phyloP scores from a whole-genome alignment of 768 basidiomycete genomes.

The Wakefieldia striispora region DNA sequence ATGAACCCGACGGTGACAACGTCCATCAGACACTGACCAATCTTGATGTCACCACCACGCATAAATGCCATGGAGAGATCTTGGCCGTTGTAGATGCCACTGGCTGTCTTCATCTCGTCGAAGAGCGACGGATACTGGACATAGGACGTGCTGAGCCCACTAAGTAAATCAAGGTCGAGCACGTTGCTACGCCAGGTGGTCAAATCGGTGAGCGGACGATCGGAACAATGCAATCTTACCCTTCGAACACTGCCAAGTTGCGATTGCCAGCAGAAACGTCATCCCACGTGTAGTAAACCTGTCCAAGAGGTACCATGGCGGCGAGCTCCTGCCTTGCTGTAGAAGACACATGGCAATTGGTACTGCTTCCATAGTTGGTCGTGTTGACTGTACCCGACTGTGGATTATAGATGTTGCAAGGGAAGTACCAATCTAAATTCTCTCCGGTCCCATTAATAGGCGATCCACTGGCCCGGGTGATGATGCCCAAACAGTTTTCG shows the following conservation, averaged over 20 bases:
- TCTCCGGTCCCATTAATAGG: conserved; percentile 64
- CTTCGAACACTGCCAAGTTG: conserved; percentile 92
- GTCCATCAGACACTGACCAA: conserved; percentile 85
- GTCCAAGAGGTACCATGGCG: conserved; percentile 59
- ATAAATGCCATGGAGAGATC: conserved; percentile 87
- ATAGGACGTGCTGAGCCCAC: conserved; percentile 79
- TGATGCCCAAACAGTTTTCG: conserved; percentile 73
- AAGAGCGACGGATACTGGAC: conserved; percentile 84
- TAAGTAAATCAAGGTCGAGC: conserved; percentile 83
- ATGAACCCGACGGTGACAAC: conserved; percentile 88
- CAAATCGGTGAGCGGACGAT: conserved; percentile 1
- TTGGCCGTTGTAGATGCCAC: conserved; percentile 73
- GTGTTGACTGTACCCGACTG: conserved; percentile 69
- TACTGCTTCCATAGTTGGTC: conserved; percentile 61
- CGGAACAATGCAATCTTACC: conserved; percentile 51
- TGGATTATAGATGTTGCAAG: conserved; percentile 84
- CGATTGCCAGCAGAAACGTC: conserved; percentile 66
- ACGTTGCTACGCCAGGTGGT: conserved; percentile 54
- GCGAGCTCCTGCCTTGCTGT: conserved; percentile 52
- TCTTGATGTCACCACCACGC: conserved; percentile 61
- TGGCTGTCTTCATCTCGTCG: conserved; percentile 65
- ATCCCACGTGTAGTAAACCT: conserved; percentile 94
- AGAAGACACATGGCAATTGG: conserved; percentile 70
- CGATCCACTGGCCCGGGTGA: conserved; percentile 68
- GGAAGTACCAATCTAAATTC: conserved; percentile 91